A percentile compares a stretch with the other conserved stretches of the same genome.
These are phyloP conservation scores for Cantharellus anzutake DNA, from an alignment of 768 basidiomycete species.

Conservation along the genomic window DNA sequence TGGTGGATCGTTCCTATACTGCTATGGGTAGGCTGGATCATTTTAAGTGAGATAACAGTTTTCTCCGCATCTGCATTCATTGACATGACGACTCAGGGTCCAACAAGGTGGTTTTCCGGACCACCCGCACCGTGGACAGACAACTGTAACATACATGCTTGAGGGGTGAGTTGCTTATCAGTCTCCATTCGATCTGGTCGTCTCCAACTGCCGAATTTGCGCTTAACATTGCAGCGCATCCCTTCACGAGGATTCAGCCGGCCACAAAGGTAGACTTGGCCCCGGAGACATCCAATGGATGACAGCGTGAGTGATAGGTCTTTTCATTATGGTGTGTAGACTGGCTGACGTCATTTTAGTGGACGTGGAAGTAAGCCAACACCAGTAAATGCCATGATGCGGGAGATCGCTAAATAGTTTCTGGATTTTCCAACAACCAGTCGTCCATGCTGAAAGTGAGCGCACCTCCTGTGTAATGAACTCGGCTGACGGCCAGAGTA, in stretches of 20 bases:
- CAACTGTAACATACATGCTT: constrained; percentile 78
- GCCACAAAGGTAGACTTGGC: constrained; percentile 31
- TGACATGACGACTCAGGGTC: background rate
- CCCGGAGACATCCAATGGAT: constrained; percentile 92
- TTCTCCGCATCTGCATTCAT: background rate
- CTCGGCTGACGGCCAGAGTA: constrained; percentile 3
- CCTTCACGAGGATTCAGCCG: constrained; percentile 81
- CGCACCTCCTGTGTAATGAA: no score
- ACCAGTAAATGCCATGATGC: background rate
- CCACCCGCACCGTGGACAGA: constrained; percentile 75
- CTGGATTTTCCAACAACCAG: background rate
- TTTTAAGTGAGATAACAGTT: constrained; percentile 6
- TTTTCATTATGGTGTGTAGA: background rate
- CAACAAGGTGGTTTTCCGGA: constrained; percentile 51
- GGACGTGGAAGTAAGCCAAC: constrained; percentile 34
- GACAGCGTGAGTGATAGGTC: constrained; percentile 20
- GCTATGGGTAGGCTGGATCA: constrained; percentile 12
- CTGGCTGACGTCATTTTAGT: constrained; percentile 11
- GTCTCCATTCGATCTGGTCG: no score
- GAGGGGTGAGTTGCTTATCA: constrained; percentile 33
- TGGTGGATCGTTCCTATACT: no score
- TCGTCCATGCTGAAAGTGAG: background rate
- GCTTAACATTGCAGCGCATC: constrained; percentile 16
- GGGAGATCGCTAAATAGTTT: background rate
- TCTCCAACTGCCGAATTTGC: no score